A percentile compares a stretch with the other conserved stretches of the same genome.
Conservation (phyloP, 2,329 filamentous ascomycete genomes). For the Trichoderma sp. region DNA sequence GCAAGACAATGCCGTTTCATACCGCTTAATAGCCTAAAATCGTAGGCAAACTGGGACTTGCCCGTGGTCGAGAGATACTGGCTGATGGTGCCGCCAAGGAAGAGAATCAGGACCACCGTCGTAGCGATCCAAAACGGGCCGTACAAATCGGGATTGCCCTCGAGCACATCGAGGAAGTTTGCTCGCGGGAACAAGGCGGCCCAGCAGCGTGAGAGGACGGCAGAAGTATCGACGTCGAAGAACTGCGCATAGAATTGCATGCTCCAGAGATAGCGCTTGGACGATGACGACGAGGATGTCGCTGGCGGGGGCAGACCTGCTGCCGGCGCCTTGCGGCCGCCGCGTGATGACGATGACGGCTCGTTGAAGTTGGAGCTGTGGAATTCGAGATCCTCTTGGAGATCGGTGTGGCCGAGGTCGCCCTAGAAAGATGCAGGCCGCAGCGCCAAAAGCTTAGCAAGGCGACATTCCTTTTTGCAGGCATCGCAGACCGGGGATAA, state of each 20-base stretch:
- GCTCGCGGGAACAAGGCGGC: slow-evolving; percentile 85
- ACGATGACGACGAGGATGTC: slow-evolving; percentile 49
- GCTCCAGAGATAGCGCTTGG: slow-evolving; percentile 89
- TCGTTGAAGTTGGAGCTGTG: slow-evolving; percentile 86
- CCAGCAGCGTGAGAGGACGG: slow-evolving; percentile 82
- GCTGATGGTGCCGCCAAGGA: slow-evolving; percentile 91
- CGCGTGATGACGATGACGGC: slow-evolving; percentile 33
- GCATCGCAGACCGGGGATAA: neutral
- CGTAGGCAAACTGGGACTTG: slow-evolving; percentile 80
- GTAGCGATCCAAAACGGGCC: slow-evolving; percentile 99
- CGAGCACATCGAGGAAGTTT: slow-evolving; percentile 95
- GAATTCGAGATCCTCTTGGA: slow-evolving; percentile 98
- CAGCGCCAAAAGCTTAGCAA: slow-evolving; percentile 14
- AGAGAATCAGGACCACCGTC: slow-evolving; percentile 92
- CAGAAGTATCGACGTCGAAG: slow-evolving; percentile 95
- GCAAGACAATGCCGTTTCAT: slow-evolving; percentile 30
- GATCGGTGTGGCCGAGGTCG: slow-evolving; percentile 95
- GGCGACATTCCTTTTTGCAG: neutral
- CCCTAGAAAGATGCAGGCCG: slow-evolving; percentile 58
- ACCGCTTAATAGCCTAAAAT: slow-evolving; percentile 86
- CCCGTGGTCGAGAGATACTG: slow-evolving; percentile 73
- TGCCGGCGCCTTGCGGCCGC: slow-evolving; percentile 48
- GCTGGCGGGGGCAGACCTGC: slow-evolving; percentile 58
- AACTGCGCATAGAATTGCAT: slow-evolving; percentile 94
- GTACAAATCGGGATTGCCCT: slow-evolving; percentile 95